A percentile compares a stretch with the other conserved stretches of the same genome.
Conservation (phyloP, 768 basidiomycete species). For the Tylopilus intermedius region DNA sequence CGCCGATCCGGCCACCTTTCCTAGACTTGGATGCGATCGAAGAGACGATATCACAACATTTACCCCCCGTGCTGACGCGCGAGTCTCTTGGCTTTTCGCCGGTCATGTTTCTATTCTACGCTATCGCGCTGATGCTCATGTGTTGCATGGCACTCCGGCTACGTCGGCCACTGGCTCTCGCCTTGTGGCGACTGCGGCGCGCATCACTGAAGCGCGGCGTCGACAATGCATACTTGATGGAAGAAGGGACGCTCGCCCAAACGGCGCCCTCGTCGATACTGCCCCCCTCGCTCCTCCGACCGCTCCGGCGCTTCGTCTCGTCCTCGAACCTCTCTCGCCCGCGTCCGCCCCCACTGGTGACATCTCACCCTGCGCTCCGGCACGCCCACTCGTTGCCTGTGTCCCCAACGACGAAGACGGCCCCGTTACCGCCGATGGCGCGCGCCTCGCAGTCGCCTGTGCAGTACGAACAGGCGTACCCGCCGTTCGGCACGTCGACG, state of each 20-base stretch:
- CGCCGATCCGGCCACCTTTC: slow-evolving; percentile 62
- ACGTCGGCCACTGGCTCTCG: slow-evolving; percentile 48
- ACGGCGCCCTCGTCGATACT: slow-evolving; percentile 16
- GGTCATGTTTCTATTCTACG: slow-evolving; percentile 55
- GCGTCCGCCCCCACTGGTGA: slow-evolving; percentile 20
- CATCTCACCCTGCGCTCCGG: slow-evolving; percentile 9
- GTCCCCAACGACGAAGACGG: slow-evolving; percentile 7
- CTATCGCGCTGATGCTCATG: slow-evolving; percentile 39
- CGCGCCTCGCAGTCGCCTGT: slow-evolving; percentile 3
- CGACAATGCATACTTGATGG: slow-evolving; percentile 37
- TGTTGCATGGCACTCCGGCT: slow-evolving; percentile 49
- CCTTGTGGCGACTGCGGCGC: slow-evolving; percentile 43
- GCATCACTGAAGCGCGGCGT: slow-evolving; percentile 31
- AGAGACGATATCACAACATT: slow-evolving; percentile 58
- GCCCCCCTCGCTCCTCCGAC: slow-evolving; percentile 24
- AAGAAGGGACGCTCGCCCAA: slow-evolving; percentile 36
- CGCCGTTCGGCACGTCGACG: slow-evolving; percentile 27
- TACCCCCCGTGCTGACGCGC: slow-evolving; percentile 59
- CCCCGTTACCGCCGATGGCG: neutral
- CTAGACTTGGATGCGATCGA: slow-evolving; percentile 57
- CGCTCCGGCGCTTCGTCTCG: slow-evolving; percentile 25
- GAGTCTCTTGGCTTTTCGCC: slow-evolving; percentile 71
- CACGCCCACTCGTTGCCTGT: slow-evolving; percentile 20
- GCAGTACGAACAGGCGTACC: slow-evolving; percentile 21
- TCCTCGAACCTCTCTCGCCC: slow-evolving; percentile 20